Evolutionary conservation across 2,329 filamentous ascomycete species (phyloP), one percentile per base, ranked within the genome.

Genomic region (Nigrospora oryzae): DNA sequence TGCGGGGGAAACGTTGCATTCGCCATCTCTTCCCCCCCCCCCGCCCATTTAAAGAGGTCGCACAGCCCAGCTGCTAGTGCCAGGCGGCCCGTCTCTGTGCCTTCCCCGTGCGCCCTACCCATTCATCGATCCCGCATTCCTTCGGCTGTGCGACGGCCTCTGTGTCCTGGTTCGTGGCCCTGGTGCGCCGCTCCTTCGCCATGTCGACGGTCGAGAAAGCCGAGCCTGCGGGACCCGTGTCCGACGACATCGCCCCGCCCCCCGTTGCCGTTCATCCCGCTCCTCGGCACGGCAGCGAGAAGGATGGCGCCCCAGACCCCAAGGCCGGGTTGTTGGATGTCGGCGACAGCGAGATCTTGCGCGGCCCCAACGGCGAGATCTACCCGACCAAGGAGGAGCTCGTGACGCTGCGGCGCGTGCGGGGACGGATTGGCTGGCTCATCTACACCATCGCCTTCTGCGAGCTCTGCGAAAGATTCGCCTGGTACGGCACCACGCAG

Each of bases 381-480:
- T 69, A 68, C 40, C 75, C 75, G 1, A 79, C 75, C 1, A 66
- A 69, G n/a, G 69, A 77, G 49, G 75, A 80, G 37, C 54, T 76
- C n/a, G 50, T 51, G 3, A 74, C 72, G 5, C 61, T 80, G 5
- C 68, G 68, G 33, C 74, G 75, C 49, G 68, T 79, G 11, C 69
- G 73, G 33, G 75, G 72, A 42, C 67, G 64, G 49, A 70, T 82
- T 15, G 73, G 71, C 10, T 77, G 70, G 70, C 66, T 68, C 10
- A 67, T 73, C 3, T 81, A 73, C 58, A 80, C 74, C 6, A 69
- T 84, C 44, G 78, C 75, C 2, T 78, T 83, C 52, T 73, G 83
- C 38, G 80, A 84, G 61, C 58, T 83, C 39, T 81, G 76, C 61
- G 79, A 83, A 59, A 71, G 79, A 15, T 83, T 82, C 55, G 75